Evolutionary conservation across 2,329 filamentous ascomycete species (phyloP).

Genomic region (Fusarium buharicum): DNA sequence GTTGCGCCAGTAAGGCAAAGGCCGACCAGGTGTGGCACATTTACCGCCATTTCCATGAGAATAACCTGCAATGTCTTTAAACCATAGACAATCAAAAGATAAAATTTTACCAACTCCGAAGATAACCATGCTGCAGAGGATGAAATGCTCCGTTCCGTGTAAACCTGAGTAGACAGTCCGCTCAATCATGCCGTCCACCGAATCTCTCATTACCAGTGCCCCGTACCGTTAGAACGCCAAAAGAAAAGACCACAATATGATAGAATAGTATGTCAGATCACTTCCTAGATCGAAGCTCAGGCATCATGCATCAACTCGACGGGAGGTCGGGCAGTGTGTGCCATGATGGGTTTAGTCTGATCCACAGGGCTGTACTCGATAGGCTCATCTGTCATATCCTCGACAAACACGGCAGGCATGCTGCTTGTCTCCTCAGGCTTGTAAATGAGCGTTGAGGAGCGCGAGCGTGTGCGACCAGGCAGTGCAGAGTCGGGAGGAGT

Average conservation of each 20-base stretch:
- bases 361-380: conserved; percentile 57
- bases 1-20: conserved; percentile 20
- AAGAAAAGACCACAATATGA: conserved; percentile 14
- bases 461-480: conserved; percentile 58
- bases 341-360: conserved; percentile 60
- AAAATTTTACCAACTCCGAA: conserved; percentile 42
- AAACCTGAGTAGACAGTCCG: conserved; percentile 20
- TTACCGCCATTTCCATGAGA: conserved; percentile 11
- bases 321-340: conserved; percentile 71
- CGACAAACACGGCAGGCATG: conserved; percentile 73
- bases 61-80: conserved; percentile 9
- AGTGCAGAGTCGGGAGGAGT: conserved; percentile 47
- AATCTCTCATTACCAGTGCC: conserved; percentile 12
- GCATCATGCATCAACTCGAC: conserved; percentile 70
- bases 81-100: neutral
- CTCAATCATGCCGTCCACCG: conserved; percentile 17
- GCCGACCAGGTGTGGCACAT: conserved; percentile 11
- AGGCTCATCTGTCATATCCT: conserved; percentile 71
- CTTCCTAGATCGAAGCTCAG: conserved; percentile 25
- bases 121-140: conserved; percentile 26
- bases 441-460: conserved; percentile 74
- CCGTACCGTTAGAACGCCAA: conserved; percentile 35
- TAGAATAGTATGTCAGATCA: neutral
- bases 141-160: conserved; percentile 30
- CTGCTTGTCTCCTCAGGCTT: conserved; percentile 66